Base-by-base conservation (phyloP, 345 rosid genomes). In the Acer negundo region DNA sequence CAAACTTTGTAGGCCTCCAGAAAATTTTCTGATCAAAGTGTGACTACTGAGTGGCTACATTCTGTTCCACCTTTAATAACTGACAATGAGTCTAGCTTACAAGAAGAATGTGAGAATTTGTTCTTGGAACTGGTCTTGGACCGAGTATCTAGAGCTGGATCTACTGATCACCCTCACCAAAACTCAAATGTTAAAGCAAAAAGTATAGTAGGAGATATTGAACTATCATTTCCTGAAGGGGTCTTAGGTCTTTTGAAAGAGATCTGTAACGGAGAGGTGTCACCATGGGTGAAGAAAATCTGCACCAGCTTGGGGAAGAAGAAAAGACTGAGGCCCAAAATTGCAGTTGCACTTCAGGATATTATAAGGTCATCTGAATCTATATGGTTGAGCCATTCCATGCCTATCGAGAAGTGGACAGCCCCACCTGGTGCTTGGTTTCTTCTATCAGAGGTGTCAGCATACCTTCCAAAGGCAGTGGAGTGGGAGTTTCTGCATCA, bases 371-470 rank as follows among this genome's bases (percentile, higher is more conserved):
- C 87, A 67, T 96, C 95, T 44, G 97, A 94, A 84, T 86, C 92
- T 81, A 76, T 88, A n/a, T 96, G 98, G 99, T 80, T 91, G 82
- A 87, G 85, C 66, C 86, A 84, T 49, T 91, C 90, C 47, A 74
- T 82, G 93, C 90, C 97, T 2, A 89, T 92, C 16, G 87, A 89
- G 66, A 91, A 88, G 84, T 94, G 99, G 99, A 90, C 94, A 51
- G 98, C 98, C 40, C 97, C 98, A 76, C 80, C 90, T 56, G 99
- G 99, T 82, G 92, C 97, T 77, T 94, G 99, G 99, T 80, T 96
- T 81, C 98, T 96, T 85, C 88, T 96, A n/a, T 90, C 98, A 24
- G 98, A 92, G 88, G 90, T 94, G 77, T 94, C 98, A 19, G 79
- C 80, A 61, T 86, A 80, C 80, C 93, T 94, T 76, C 78, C 94